Base-by-base conservation (phyloP, 495 filamentous ascomycete genomes). In the Cercophora newfieldiana region DNA sequence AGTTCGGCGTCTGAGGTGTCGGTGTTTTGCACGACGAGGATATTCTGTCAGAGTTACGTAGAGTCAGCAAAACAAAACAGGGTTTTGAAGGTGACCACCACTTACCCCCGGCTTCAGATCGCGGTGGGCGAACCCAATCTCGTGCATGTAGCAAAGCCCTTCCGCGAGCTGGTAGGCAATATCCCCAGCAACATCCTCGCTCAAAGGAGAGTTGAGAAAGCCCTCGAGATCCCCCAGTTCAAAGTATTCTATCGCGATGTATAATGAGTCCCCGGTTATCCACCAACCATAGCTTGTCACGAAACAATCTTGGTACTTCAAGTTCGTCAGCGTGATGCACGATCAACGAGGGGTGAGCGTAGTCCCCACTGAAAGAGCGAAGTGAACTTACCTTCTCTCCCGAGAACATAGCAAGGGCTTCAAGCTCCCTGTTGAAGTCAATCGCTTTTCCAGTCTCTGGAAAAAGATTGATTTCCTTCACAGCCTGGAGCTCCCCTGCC, bases 131-230 rank as follows among this genome's bases (percentile, higher is more conserved):
- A 44, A 60, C 18, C n/a, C 29, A 14, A 19, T 4, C 4, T 44
- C 7, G 30, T 60, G 57, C 57, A 60, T 60, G 7, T 33, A 60
- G 3, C n/a, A 7, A 19, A 60, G 57, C 5, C 57, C 57, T 19
- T 37, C 16, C 1, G 31, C 14, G 5, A 60, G 18, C 30, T 60
- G 57, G 16, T 19, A 24, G 1, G 50, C 50, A 7, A 26, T 53
- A 4, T 51, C 18, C 6, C 6, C 2, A 8, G 50, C n/a, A 22
- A 12, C 7, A 19, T 22, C 1, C 50, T 53, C 50, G n/a, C 16
- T 2, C 21, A 26, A 12, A 7, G 50, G 50, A 12, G 50, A 3
- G 3, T 22, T 22, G 50, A 53, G 50, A 22, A 16, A 7, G 6
- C 50, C 6, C 2, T 53, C 7, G 50, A 53, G 50, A 26, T 53